phyloP scores from a whole-genome alignment of 768 basidiomycete genomes.

The Trametes sanguinea region DNA sequence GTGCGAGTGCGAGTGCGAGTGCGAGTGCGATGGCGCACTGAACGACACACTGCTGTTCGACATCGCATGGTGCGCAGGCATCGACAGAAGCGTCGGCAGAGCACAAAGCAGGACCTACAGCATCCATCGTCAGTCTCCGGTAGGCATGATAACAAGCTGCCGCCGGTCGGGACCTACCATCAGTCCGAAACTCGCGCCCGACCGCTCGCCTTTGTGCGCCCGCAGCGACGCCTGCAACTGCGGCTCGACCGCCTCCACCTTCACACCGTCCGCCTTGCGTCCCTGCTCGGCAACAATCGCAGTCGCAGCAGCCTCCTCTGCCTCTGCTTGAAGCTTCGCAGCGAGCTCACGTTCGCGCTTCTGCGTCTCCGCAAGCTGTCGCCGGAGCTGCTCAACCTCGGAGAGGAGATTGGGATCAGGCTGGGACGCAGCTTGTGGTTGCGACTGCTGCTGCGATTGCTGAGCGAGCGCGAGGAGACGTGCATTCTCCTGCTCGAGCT shows the following conservation, averaged over 20 bases:
- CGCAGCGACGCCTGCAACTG: slow-evolving; percentile 43
- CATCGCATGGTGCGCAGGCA: slow-evolving; percentile 54
- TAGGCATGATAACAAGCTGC: no score
- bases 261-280: slow-evolving; percentile 38
- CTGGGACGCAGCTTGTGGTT: slow-evolving; percentile 14
- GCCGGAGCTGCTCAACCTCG: slow-evolving; percentile 67
- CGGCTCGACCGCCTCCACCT: slow-evolving; percentile 61
- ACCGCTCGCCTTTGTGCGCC: slow-evolving; percentile 53
- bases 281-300: slow-evolving; percentile 17
- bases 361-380: slow-evolving; percentile 62
- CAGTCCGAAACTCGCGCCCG: slow-evolving; percentile 66
- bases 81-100: slow-evolving; percentile 70
- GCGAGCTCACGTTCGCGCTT: slow-evolving; percentile 69
- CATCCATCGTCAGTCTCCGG: slow-evolving; percentile 1
- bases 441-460: slow-evolving; percentile 29
- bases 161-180: slow-evolving; percentile 51
- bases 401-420: slow-evolving; percentile 46
- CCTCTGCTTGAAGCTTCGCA: slow-evolving; percentile 53
- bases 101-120: slow-evolving; percentile 74
- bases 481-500: slow-evolving; percentile 83
- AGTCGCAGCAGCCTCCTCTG: slow-evolving; percentile 24
- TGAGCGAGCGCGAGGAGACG: slow-evolving; percentile 64
- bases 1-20: slow-evolving; percentile 36
- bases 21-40: slow-evolving; percentile 42
- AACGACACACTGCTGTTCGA: slow-evolving; percentile 49